Evolutionary conservation across 371 early-diverging fungal species (phyloP).

Genomic region (Mortierella sp.): DNA sequence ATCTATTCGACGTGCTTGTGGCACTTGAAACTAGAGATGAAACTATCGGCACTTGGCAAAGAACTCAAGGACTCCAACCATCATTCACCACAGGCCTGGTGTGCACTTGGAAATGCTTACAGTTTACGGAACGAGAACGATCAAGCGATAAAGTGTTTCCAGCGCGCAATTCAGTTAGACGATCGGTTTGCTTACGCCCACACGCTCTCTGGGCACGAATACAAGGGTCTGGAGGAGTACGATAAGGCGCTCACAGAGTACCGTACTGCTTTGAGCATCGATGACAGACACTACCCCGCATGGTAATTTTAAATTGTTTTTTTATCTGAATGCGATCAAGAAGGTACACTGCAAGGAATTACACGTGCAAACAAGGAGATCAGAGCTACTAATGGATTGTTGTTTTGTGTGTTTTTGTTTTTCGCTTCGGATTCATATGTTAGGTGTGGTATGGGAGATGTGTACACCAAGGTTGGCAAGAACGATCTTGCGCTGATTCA

Average conservation of each 20-base stretch:
- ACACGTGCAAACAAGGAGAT: constrained; percentile 1
- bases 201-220: constrained; percentile 88
- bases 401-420: neutral
- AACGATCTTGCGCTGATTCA: constrained; percentile 74
- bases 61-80: constrained; percentile 72
- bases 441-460: constrained; percentile 82
- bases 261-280: constrained; percentile 75
- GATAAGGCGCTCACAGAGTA: constrained; percentile 80
- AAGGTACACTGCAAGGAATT: neutral
- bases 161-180: constrained; percentile 80
- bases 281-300: constrained; percentile 84
- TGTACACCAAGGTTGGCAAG: constrained; percentile 77
- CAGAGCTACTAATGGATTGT: neutral
- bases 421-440: neutral
- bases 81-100: constrained; percentile 81
- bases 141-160: constrained; percentile 80
- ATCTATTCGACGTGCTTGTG: constrained; percentile 82
- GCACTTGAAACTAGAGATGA: constrained; percentile 80
- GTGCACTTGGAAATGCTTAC: constrained; percentile 83
- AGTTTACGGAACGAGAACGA: constrained; percentile 79
- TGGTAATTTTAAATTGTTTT: constrained; percentile 63
- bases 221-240: constrained; percentile 75
- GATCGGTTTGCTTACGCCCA: constrained; percentile 80
- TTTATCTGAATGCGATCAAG: neutral
- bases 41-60: constrained; percentile 76